phyloP scores from a whole-genome alignment of 345 rosid genomes.

The Clausena lansium region DNA sequence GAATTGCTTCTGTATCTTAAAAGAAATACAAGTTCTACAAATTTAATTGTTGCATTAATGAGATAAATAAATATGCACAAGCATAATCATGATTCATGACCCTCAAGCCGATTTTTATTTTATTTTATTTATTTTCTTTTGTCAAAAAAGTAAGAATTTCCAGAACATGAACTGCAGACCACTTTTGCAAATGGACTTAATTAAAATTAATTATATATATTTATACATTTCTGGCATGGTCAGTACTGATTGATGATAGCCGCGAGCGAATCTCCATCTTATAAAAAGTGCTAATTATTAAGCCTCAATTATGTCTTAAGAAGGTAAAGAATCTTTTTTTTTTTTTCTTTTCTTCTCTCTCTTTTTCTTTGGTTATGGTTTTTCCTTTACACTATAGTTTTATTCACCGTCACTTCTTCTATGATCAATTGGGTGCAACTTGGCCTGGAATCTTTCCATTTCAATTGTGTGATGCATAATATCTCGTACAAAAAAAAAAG shows the following conservation, averaged over 20 bases:
- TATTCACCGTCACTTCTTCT: neutral
- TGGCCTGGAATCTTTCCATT: neutral
- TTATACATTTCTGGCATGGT: neutral
- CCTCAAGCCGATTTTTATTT: too few relatives aligned
- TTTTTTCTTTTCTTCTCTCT: neutral
- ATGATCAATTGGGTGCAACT: neutral
- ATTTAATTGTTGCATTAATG: neutral
- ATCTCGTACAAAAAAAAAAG: neutral
- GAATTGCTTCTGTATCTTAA: neutral
- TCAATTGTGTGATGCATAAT: neutral
- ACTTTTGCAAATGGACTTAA: neutral
- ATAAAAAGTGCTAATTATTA: neutral
- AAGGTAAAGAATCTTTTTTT: constrained; percentile 2
- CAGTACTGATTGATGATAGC: neutral
- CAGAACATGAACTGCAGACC: too few relatives aligned
- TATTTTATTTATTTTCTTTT: too few relatives aligned
- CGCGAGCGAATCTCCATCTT: neutral
- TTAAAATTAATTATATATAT: too few relatives aligned
- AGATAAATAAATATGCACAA: neutral
- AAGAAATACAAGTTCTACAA: neutral
- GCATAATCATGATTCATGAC: neutral
- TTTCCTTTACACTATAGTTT: neutral
- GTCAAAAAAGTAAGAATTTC: too few relatives aligned
- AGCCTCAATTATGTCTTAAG: constrained; percentile 2
- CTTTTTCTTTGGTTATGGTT: neutral